Base-by-base conservation (phyloP, 805 yeast species). In the Yarrowia porcina region DNA sequence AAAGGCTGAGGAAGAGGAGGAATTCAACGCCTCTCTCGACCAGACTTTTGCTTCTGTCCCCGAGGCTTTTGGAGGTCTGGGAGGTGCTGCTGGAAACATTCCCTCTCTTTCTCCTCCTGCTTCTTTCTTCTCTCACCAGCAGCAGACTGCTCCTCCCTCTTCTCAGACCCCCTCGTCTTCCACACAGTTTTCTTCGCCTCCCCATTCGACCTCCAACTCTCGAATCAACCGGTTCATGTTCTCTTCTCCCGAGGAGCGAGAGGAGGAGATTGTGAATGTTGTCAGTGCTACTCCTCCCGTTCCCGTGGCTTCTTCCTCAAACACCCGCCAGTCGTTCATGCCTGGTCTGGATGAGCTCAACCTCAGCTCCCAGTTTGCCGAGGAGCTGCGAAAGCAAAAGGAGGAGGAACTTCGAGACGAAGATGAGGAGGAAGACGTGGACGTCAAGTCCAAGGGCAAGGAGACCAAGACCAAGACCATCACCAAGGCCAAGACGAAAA, bases 251-350 rank as follows among this genome's bases (percentile, higher is more conserved):
- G 57, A 50, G 21, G 59, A 27, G 13, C 33, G 33, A 25, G 59
- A 52, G 4, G 59, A 52, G 13, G 59, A 52, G 23, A 41, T 15
- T n/a, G 30, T 21, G 23, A 23, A 23, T 23, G 41, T 32, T 18
- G 41, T 49, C 30, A 49, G 54, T n/a, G 8, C 54, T 18, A 47
- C 57, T 4, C 44, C 59, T 12, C 59, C 59, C 10, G 44, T 33
- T 4, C 15, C 59, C 1, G 59, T 36, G n/a, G 21, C 44, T 7
- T 35, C 35, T 8, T 38, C 61, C 2, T 30, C 47, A 27, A 57
- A 44, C 44, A 57, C 64, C 59, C 61, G 69, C 17, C 64, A 57
- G 42, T 66, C 68, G 42, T 67, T 68, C 62, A 68, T 68, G 69
- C 70, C 70, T 4, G 59, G 47, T 20, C 23, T 67, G 41, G 49